Percentiles rank a stretch among this genome's conserved stretches.
Evolutionary conservation across 1,284 basidiomycete species (phyloP).

Genomic region (Cutaneotrichosporon cavernicola): DNA sequence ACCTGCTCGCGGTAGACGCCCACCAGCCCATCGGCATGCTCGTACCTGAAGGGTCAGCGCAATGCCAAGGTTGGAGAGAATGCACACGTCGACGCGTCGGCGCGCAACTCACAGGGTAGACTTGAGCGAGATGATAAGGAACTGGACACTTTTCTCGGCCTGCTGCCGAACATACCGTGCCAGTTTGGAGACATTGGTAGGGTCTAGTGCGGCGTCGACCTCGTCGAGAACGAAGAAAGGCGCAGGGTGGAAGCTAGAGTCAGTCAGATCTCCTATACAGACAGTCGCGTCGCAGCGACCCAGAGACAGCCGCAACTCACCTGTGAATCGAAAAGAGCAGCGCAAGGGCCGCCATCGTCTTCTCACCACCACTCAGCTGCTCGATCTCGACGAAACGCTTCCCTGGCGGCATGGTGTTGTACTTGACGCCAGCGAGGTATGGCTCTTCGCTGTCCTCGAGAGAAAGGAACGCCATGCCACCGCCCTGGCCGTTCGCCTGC

Average conservation of each 20-base stretch:
- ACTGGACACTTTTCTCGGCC: conserved; percentile 71
- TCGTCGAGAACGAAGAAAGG: conserved; percentile 99
- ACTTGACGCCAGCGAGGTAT: conserved; percentile 91
- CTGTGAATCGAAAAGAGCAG: conserved; percentile 95
- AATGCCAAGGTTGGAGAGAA: too few species aligned
- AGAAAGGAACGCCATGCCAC: conserved; percentile 92
- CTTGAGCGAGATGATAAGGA: conserved; percentile 92
- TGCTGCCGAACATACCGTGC: conserved; percentile 84
- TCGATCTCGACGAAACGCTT: conserved; percentile 99
- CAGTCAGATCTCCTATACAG: conserved; percentile 9
- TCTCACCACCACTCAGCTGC: conserved; percentile 95
- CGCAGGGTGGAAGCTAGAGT: conserved; percentile 85
- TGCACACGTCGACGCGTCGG: too few species aligned
- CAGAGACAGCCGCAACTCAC: conserved; percentile 50
- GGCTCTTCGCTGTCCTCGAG: conserved; percentile 98
- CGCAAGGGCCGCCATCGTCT: conserved; percentile 95
- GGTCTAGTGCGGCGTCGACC: conserved; percentile 94
- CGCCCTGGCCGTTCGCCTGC: conserved; percentile 67
- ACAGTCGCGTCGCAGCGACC: too few species aligned
- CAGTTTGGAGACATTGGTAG: conserved; percentile 90
- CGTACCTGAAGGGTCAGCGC: conserved; percentile 61
- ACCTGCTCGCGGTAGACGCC: conserved; percentile 94
- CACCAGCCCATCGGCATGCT: conserved; percentile 84
- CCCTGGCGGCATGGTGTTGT: conserved; percentile 98
- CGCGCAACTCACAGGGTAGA: conserved; percentile 41